Base-by-base conservation (phyloP, 2,329 filamentous ascomycete species). In the Fusarium annulatum region DNA sequence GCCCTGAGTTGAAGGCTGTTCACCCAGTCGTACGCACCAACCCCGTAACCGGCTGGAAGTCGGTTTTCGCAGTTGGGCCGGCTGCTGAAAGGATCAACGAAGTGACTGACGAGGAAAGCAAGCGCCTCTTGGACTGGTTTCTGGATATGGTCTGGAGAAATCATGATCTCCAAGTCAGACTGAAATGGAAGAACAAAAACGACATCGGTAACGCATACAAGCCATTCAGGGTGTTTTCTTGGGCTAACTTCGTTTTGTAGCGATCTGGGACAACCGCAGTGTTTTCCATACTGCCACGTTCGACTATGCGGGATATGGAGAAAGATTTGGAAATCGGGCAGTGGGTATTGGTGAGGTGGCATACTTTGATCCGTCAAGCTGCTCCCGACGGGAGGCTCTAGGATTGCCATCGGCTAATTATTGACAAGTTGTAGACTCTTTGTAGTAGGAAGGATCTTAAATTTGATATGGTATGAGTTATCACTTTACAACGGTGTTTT, bases 1-100 rank as follows among this genome's bases (percentile, higher is more conserved):
- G 87, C 51, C 77, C 80, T 6, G 77, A 82, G 5, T 82, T 89
- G 66, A 82, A 84, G 62, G 86, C 87, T 23, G 77, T 86, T 8
- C 88, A 90, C 77, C 88, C 88, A 0, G 85, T 90, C 8, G 79
- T 90, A 30, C 85, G 88, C 45, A 89, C 88, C 15, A 89, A 90
- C 77, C 88, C 88, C 0, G 87, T 90, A 0, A 89, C 87, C 0
- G 88, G 88, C 4, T 90, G 88, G 88, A 89, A 88, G 78, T 41
- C 38, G 21, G 21, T 41, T 41, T 41, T 41, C 38, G 38, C 38
- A 10, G 38, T 41, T 41, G 38, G 38, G 38, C 38, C 38, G 38
- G 38, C 38, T 11, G 38, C 38, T 41, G 38, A 41, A 18, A 41
- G 38, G 38, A 41, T 41, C 38, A 41, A 41, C 16, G 38, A 41